Percentiles rank a stretch among this genome's conserved stretches.
These are phyloP conservation scores for Graphiopsis chlorocephala DNA, from an alignment of 2,329 filamentous ascomycete species.

Conservation along the genomic window DNA sequence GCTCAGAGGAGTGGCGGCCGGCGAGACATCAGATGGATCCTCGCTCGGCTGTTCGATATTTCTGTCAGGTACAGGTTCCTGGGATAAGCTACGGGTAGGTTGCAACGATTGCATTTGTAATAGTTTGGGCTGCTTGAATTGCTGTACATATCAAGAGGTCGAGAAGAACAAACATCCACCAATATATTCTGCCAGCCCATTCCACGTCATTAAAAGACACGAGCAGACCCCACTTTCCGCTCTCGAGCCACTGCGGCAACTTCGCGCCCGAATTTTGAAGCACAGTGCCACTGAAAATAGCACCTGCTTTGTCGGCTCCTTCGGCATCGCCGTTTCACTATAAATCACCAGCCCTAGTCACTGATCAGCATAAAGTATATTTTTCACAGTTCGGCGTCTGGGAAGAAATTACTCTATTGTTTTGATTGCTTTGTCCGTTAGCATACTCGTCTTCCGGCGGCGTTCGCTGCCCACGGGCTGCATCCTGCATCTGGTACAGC, in stretches of 20 bases:
- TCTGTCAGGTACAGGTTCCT: slow-evolving; percentile 29
- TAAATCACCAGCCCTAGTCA: slow-evolving; percentile 24
- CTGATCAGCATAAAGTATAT: slow-evolving; percentile 38
- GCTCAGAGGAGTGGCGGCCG: slow-evolving; percentile 4
- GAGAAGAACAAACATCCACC: slow-evolving; percentile 12
- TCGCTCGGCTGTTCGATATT: slow-evolving; percentile 16
- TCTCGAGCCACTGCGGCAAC: not conserved
- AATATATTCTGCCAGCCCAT: slow-evolving; percentile 12
- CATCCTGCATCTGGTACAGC: slow-evolving; percentile 73
- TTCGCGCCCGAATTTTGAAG: not conserved
- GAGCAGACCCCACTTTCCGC: too few species aligned
- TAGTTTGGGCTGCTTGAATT: not conserved
- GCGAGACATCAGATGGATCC: not conserved
- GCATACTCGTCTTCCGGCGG: slow-evolving; percentile 29
- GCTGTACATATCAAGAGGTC: slow-evolving; percentile 8
- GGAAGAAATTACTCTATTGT: slow-evolving; percentile 14
- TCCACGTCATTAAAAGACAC: slow-evolving; percentile 5
- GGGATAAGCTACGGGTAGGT: slow-evolving; percentile 23
- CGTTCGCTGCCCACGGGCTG: slow-evolving; percentile 41
- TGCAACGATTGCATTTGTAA: slow-evolving; percentile 26
- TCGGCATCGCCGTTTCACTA: slow-evolving; percentile 8
- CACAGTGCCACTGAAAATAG: slow-evolving; percentile 9
- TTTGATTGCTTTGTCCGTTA: slow-evolving; percentile 10
- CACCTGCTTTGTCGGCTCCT: slow-evolving; percentile 2
- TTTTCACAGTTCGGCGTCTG: slow-evolving; percentile 29